Evolutionary conservation across 1,284 basidiomycete species (phyloP), one percentile per base, ranked within the genome.

Genomic region (Meripilus lineatus): DNA sequence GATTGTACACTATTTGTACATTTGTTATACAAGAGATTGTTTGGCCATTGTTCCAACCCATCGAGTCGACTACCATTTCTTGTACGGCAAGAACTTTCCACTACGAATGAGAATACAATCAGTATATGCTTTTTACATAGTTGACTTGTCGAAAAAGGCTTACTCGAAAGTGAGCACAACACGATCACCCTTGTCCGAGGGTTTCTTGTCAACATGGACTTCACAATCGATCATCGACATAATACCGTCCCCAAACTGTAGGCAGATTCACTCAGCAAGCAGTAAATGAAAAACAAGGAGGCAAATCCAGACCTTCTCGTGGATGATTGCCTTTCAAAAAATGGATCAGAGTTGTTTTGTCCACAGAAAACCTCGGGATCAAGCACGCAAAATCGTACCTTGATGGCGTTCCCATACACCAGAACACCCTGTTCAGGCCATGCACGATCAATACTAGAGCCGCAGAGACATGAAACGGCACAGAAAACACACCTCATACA

Each of bases 221-320:
- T 78, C 79, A 65, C 89, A 93, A 61, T 89, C 87, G 49, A 93
- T 93, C 74, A 93, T 89, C 15, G 84, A 88, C 88, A 92, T 91
- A 55, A 93, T 93, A 3, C 90, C 89, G 58, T 93, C 91, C 3
- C 90, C 90, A 52, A 92, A 93, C 85, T 89, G 41, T 17, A 15
- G 23, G 50, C 42, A 35, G 30, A 26, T 32, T 30, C 10, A 32
- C 8, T 21, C 25, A 13, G 13, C 30, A 14, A 33, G 21, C 20
- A 36, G 15, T 20, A 30, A 30, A 30, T 30, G 28, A 30, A 8
- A 30, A 30, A 30, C 32, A 34, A 28, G 23, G 20, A 14, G 15
- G 17, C 33, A 10, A 18, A 28, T 13, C 34, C 61, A 25, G 36
- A 84, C 83, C 77, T 93, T 92, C 66, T 93, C 89, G 52, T 90